phyloP scores from a whole-genome alignment of 2,329 filamentous ascomycete genomes.

The Herpotrichia juniperi region DNA sequence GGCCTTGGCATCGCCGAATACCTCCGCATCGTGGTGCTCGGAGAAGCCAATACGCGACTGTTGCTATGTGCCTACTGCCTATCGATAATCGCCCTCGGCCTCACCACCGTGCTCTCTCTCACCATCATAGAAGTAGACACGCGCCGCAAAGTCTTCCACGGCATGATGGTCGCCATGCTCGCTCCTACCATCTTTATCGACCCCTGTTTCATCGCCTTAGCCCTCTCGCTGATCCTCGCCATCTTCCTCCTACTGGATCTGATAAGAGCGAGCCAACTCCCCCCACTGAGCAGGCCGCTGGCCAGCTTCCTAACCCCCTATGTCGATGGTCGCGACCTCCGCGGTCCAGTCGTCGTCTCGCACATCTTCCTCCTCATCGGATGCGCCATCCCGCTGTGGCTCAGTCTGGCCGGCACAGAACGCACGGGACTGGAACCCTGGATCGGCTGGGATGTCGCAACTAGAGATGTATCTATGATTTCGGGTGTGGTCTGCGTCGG shows the following conservation, averaged over 20 bases:
- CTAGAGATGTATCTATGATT: conserved; percentile 85
- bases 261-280: conserved; percentile 87
- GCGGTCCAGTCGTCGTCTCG: conserved; percentile 91
- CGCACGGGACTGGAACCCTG: conserved; percentile 63
- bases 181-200: conserved; percentile 86
- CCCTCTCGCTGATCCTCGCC: conserved; percentile 78
- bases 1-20: conserved; percentile 58
- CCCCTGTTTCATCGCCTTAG: conserved; percentile 80
- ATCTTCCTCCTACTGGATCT: conserved; percentile 89
- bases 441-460: conserved; percentile 73
- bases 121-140: conserved; percentile 92
- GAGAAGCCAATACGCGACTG: conserved; percentile 82
- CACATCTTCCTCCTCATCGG: conserved; percentile 96
- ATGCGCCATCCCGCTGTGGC: conserved; percentile 93
- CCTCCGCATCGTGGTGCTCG: conserved; percentile 68
- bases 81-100: conserved; percentile 70
- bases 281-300: conserved; percentile 84
- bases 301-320: conserved; percentile 90
- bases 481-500: conserved; percentile 93
- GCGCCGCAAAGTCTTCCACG: conserved; percentile 94
- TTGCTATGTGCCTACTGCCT: conserved; percentile 77
- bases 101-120: conserved; percentile 76
- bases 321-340: conserved; percentile 89
- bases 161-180: conserved; percentile 97
- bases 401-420: conserved; percentile 74